phyloP scores from a whole-genome alignment of 2,329 filamentous ascomycete genomes.

The Talaromyces sp. region DNA sequence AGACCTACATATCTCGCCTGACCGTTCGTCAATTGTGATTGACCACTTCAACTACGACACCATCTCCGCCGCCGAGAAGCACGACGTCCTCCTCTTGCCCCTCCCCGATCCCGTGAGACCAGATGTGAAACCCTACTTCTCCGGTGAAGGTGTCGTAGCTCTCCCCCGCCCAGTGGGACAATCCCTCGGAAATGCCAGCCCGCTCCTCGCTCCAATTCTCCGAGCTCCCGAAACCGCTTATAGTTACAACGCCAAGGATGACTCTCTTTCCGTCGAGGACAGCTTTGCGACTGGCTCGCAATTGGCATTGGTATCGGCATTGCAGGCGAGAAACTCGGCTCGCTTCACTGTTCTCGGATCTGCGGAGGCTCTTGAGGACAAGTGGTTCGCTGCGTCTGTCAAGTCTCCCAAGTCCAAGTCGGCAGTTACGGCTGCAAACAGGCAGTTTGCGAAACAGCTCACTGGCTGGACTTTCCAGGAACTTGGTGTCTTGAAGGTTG shows the following conservation, averaged over 20 bases:
- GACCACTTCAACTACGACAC: conserved; percentile 96
- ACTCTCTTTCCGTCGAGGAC: conserved; percentile 69
- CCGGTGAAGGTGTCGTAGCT: conserved; percentile 66
- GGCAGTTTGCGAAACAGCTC: conserved; percentile 77
- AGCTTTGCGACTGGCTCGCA: conserved; percentile 81
- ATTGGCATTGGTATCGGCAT: conserved; percentile 74
- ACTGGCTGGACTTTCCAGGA: conserved; percentile 98
- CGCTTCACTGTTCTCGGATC: conserved; percentile 82
- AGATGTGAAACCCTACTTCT: conserved; percentile 75
- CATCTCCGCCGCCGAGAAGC: conserved; percentile 70
- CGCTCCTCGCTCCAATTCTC: conserved; percentile 76
- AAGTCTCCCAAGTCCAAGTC: conserved; percentile 53
- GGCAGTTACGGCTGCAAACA: conserved; percentile 67
- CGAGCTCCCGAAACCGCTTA: conserved; percentile 83
- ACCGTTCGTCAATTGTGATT: conserved; percentile 79
- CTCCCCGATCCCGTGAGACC: conserved; percentile 62
- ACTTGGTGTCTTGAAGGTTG: conserved; percentile 81
- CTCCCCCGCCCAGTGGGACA: conserved; percentile 80
- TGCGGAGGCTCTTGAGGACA: conserved; percentile 79
- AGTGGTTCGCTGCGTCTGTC: conserved; percentile 82
- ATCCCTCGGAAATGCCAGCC: conserved; percentile 69
- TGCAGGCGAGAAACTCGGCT: conserved; percentile 92
- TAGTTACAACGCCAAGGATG: conserved; percentile 90
- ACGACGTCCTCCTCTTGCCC: conserved; percentile 81
- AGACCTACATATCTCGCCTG: conserved; percentile 80